These are phyloP conservation scores for Suillus clintonianus DNA, from an alignment of 768 basidiomycete genomes.

Conservation along the genomic window DNA sequence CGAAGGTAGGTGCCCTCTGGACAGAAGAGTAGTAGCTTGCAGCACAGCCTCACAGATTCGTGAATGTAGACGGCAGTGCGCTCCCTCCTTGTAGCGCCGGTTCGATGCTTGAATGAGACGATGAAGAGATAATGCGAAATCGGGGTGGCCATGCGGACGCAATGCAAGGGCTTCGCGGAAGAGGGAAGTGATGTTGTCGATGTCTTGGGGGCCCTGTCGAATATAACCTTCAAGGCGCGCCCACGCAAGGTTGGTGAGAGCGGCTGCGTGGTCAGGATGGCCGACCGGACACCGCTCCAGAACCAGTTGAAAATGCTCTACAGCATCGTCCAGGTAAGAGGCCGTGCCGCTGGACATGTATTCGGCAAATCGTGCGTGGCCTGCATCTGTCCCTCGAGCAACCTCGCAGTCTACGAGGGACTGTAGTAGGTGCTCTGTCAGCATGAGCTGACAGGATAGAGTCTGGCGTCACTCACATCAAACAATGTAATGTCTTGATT, in stretches of 20 bases:
- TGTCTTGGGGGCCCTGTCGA: background rate
- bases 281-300: background rate
- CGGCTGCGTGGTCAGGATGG: no score
- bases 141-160: conserved; percentile 6
- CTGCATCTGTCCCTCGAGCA: background rate
- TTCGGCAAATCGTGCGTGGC: background rate
- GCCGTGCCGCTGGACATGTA: background rate
- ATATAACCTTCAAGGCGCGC: background rate
- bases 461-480: background rate
- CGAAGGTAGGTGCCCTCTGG: background rate
- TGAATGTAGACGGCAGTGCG: conserved; percentile 11
- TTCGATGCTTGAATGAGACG: conserved; percentile 12
- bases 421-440: background rate
- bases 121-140: conserved; percentile 3
- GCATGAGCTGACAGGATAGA: background rate
- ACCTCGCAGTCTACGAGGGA: background rate
- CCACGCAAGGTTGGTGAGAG: conserved; percentile 2
- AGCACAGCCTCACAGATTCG: conserved; percentile 4
- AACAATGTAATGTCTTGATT: background rate
- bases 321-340: background rate
- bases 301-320: background rate
- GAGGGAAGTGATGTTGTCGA: background rate
- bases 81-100: conserved; percentile 8
- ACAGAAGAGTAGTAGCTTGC: background rate
- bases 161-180: no score